A percentile compares a stretch with the other conserved stretches of the same genome.
phyloP scores from a whole-genome alignment of 805 yeast species.

The Candida andamanensis region DNA sequence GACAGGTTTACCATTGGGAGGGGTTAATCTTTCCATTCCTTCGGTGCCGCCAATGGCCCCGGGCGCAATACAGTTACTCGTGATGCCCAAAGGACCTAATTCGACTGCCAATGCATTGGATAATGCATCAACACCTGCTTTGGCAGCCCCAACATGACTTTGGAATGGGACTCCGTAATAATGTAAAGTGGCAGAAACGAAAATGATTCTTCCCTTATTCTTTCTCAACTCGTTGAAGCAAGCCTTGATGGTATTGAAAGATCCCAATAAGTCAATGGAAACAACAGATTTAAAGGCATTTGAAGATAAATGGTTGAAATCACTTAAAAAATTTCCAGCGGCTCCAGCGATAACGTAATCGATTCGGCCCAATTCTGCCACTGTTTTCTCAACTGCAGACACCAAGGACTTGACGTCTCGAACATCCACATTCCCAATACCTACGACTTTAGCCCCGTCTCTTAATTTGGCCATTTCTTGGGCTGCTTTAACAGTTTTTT shows the following conservation, averaged over 20 bases:
- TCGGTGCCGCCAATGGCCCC: constrained; percentile 88
- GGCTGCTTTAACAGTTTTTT: constrained; percentile 65
- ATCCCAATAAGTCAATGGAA: constrained; percentile 82
- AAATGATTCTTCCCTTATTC: constrained; percentile 67
- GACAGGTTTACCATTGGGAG: constrained; percentile 34
- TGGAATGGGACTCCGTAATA: constrained; percentile 87
- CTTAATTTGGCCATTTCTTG: constrained; percentile 55
- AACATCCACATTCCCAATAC: constrained; percentile 73
- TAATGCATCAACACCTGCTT: constrained; percentile 91
- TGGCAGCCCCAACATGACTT: constrained; percentile 89
- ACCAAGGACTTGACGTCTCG: constrained; percentile 58
- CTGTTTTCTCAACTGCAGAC: constrained; percentile 61
- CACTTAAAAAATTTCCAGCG: constrained; percentile 87
- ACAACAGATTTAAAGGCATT: constrained; percentile 88
- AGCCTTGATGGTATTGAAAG: constrained; percentile 87
- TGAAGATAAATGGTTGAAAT: constrained; percentile 69
- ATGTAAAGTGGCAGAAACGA: constrained; percentile 87
- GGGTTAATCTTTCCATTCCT: constrained; percentile 65
- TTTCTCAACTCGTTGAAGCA: constrained; percentile 57
- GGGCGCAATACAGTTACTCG: constrained; percentile 85
- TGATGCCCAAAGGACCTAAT: constrained; percentile 82
- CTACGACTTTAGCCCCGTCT: constrained; percentile 61
- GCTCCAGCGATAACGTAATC: constrained; percentile 94
- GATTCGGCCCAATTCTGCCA: constrained; percentile 64
- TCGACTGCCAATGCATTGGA: constrained; percentile 84